phyloP scores from a whole-genome alignment of 1,139 yeast species.

The Blastobotrys proliferans region DNA sequence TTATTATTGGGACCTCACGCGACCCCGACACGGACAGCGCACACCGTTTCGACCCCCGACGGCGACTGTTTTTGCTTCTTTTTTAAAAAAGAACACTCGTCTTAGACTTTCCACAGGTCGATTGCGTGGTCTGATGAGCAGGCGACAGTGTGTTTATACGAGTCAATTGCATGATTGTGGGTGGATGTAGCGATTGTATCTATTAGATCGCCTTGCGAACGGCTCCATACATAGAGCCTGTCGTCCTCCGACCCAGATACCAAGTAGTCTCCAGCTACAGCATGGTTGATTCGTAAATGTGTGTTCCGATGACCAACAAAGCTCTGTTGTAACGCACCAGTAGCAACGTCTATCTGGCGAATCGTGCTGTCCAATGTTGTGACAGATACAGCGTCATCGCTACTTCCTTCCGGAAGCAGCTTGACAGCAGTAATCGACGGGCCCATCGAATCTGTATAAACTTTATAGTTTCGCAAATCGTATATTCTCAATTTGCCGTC shows the following conservation, averaged over 20 bases:
- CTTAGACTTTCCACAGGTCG: background rate
- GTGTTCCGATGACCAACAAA: slow-evolving; percentile 31
- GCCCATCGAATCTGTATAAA: slow-evolving; percentile 30
- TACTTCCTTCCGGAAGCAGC: slow-evolving; percentile 22
- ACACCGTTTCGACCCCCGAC: no score
- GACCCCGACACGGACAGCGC: no score
- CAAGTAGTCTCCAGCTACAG: slow-evolving; percentile 49
- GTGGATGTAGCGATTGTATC: background rate
- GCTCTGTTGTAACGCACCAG: slow-evolving; percentile 28
- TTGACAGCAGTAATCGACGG: slow-evolving; percentile 28
- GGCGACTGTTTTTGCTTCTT: no score
- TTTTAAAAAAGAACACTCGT: no score
- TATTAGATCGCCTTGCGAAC: background rate
- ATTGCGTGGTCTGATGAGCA: slow-evolving; percentile 8
- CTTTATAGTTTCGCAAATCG: slow-evolving; percentile 33
- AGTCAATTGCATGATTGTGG: slow-evolving; percentile 5
- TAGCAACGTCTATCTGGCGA: slow-evolving; percentile 27
- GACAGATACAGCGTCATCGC: slow-evolving; percentile 26
- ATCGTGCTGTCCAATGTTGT: slow-evolving; percentile 30
- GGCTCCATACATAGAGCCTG: slow-evolving; percentile 81
- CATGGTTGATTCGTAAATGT: slow-evolving; percentile 24
- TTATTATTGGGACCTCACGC: no score
- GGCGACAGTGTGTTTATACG: background rate
- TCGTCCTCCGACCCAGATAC: slow-evolving; percentile 91
- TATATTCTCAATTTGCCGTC: slow-evolving; percentile 35